Conservation (phyloP, 768 basidiomycete genomes). For the Collybia sordida region DNA sequence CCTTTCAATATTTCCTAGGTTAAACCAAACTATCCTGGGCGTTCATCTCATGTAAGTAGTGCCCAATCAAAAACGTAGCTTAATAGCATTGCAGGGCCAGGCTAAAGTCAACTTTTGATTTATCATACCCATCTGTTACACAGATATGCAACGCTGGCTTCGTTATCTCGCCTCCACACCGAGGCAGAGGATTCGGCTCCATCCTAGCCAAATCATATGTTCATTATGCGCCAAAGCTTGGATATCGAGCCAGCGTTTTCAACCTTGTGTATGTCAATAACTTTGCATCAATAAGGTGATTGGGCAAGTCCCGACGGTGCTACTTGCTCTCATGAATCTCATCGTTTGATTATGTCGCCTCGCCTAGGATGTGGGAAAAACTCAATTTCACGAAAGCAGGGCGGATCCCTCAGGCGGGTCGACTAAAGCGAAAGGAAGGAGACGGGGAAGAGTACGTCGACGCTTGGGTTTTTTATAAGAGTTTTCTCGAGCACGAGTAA, state of each 20-base stretch:
- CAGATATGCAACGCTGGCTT: conserved; percentile 93
- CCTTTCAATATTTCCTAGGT: conserved; percentile 36
- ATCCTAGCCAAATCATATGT: conserved; percentile 78
- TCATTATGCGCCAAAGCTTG: conserved; percentile 76
- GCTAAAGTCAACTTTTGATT: background rate
- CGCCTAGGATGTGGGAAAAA: conserved; percentile 71
- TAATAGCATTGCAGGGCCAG: background rate
- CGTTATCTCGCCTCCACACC: conserved; percentile 63
- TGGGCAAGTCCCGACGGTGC: conserved; percentile 2
- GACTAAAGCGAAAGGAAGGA: conserved; percentile 65
- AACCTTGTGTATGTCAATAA: conserved; percentile 92
- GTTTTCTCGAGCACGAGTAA: conserved; percentile 46
- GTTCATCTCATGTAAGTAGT: conserved; percentile 81
- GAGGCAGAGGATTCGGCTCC: conserved; percentile 67
- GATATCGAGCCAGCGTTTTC: conserved; percentile 81
- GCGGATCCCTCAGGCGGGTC: conserved; percentile 72
- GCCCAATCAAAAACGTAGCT: background rate
- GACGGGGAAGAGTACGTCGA: conserved; percentile 85
- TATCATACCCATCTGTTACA: conserved; percentile 22
- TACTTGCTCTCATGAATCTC: background rate
- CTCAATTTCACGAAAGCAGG: conserved; percentile 81
- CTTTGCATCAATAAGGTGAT: conserved; percentile 65
- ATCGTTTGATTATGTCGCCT: background rate
- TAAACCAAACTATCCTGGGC: conserved; percentile 88
- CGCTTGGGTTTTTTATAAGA: conserved; percentile 83